Evolutionary conservation across 352 stramenopile genomes (phyloP).

Genomic region (Phytopythium boreale): DNA sequence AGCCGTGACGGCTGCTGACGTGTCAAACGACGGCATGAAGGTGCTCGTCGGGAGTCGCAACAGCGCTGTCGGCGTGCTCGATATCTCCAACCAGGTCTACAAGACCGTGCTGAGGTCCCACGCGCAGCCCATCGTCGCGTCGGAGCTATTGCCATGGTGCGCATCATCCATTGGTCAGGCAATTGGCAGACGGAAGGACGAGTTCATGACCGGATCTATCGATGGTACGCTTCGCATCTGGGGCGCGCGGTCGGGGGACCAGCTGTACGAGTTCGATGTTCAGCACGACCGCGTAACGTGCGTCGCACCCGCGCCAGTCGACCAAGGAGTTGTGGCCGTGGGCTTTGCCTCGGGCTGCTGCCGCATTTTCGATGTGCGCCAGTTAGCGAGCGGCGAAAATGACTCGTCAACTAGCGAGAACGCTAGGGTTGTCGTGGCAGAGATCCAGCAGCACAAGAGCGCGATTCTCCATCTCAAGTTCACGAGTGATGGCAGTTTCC

Average conservation of each 20-base stretch:
- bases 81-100: conserved; percentile 83
- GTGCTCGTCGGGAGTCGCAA: conserved; percentile 69
- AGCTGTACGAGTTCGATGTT: conserved; percentile 85
- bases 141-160: conserved; percentile 9
- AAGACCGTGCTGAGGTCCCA: conserved; percentile 80
- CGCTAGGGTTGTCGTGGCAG: conserved; percentile 37
- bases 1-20: conserved; percentile 54
- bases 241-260: conserved; percentile 50
- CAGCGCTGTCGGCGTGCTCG: conserved; percentile 82
- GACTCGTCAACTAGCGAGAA: not conserved
- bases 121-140: conserved; percentile 35
- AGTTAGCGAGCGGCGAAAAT: conserved; percentile 2
- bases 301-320: conserved; percentile 38
- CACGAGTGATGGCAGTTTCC: conserved; percentile 28
- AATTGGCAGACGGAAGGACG: conserved; percentile 13
- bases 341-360: conserved; percentile 81
- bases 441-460: conserved; percentile 86
- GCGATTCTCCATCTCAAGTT: conserved; percentile 57
- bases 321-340: conserved; percentile 47
- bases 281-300: conserved; percentile 61
- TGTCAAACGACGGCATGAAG: conserved; percentile 77
- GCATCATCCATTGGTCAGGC: conserved; percentile 6
- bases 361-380: conserved; percentile 80
- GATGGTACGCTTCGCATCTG: conserved; percentile 87
- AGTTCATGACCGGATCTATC: conserved; percentile 61